Conservation (phyloP, 108 stramenopile genomes). For the Discostella stelligeroides region DNA sequence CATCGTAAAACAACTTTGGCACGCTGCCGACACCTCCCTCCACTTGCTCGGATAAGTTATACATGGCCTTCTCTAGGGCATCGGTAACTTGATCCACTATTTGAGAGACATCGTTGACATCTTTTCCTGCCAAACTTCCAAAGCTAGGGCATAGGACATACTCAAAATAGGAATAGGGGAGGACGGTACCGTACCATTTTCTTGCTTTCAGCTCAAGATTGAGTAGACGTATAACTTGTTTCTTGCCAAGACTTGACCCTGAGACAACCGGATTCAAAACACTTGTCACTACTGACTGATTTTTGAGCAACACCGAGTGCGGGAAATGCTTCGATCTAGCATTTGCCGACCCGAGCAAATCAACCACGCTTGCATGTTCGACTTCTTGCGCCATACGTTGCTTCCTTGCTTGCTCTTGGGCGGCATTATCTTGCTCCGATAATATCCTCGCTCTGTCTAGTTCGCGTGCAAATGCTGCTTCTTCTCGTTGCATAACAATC, state of each 20-base stretch:
- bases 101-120: conserved; percentile 1
- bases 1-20: conserved; percentile 43
- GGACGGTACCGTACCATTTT: conserved; percentile 66
- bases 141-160: conserved; percentile 34
- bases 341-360: conserved; percentile 42
- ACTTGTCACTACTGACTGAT: conserved; percentile 10
- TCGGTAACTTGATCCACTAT: conserved; percentile 23
- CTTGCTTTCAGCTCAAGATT: conserved; percentile 55
- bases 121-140: conserved; percentile 30
- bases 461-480: conserved; percentile 57
- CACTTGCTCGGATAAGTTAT: conserved; percentile 47
- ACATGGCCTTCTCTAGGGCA: conserved; percentile 43
- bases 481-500: conserved; percentile 69
- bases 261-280: conserved; percentile 5
- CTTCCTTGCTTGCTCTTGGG: conserved; percentile 30
- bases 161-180: conserved; percentile 46
- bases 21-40: conserved; percentile 43
- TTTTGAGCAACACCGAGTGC: conserved; percentile 30
- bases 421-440: conserved; percentile 45
- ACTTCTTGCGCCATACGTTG: conserved; percentile 28
- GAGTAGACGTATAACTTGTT: conserved; percentile 43
- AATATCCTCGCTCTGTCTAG: conserved; percentile 58
- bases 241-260: conserved; percentile 17
- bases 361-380: conserved; percentile 16
- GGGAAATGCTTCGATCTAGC: conserved; percentile 35